Base-by-base conservation (phyloP, 768 basidiomycete species). In the Mycena latifolia region DNA sequence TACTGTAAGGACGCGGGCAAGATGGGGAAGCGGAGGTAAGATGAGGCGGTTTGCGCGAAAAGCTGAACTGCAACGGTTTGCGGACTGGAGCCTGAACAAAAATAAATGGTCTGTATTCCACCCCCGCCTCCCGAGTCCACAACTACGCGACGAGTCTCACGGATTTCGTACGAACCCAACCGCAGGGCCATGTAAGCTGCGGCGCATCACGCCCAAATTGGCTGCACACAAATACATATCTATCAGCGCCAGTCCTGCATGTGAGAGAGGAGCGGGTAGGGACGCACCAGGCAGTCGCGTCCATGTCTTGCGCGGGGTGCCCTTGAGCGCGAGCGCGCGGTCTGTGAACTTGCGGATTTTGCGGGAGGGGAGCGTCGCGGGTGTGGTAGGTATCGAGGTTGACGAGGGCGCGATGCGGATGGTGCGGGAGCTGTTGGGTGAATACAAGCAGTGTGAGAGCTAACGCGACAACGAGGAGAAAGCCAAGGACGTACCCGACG, bases 211-310 rank as follows among this genome's bases (percentile, higher is more conserved):
- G 28, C 89, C 89, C 5, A 90, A 72, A 47, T 89, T 88, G 9
- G 81, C 89, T 12, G 81, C 89, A 18, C 11, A 39, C 14, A 15
- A 39, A 39, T 12, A 5, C 33, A 6, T 35, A 35, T 14, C 14
- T 35, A 17, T 33, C 31, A 33, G 31, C 31, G 37, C 17, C 15
- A 14, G 14, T 39, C 37, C 8, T 4, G 37, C 4, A 39, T 6
- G 15, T 90, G 53, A 22, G 28, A 56, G 43, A 56, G 15, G 15
- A 15, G 10, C 5, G 31, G 31, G 11, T 11, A 33, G 31, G 31
- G 31, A 74, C 82, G 46, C 67, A 90, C 90, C 89, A 54, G 88
- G 80, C 73, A 82, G 80, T 52, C 90, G 80, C 68, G 88, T 84
- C 89, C 90, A 92, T 28, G 83, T 60, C 78, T 80, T 20, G 71